phyloP scores from a whole-genome alignment of 1,284 basidiomycete genomes.

The Cutaneotrichosporon arboriforme region DNA sequence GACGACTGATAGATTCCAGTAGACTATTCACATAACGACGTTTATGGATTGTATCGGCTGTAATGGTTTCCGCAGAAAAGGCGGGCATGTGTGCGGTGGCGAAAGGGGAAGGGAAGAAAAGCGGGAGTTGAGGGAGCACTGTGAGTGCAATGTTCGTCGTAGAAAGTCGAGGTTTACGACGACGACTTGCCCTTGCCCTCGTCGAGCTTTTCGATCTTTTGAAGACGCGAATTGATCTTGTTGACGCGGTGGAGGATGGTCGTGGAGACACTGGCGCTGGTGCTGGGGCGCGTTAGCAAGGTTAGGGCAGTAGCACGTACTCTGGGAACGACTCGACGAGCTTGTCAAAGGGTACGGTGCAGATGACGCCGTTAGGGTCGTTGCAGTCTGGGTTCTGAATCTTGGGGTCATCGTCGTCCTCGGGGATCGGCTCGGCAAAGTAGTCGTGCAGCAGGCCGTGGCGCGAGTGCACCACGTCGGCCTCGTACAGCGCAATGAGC shows the following conservation, averaged over 20 bases:
- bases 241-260: constrained; percentile 63
- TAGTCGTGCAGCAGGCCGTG: constrained; percentile 58
- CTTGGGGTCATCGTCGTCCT: constrained; percentile 60
- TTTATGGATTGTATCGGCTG: constrained; percentile 2
- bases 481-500: constrained; percentile 70
- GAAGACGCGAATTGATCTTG: constrained; percentile 57
- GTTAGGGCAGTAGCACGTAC: no score
- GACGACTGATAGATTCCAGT: background rate
- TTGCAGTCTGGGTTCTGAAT: constrained; percentile 56
- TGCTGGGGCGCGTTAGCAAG: constrained; percentile 8
- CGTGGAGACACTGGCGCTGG: constrained; percentile 58
- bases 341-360: constrained; percentile 66
- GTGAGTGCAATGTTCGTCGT: no score
- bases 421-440: constrained; percentile 59
- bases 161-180: no score
- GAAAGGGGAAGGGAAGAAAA: no score
- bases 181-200: no score
- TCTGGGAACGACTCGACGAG: constrained; percentile 68
- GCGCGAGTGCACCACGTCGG: constrained; percentile 54
- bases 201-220: constrained; percentile 52
- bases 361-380: constrained; percentile 55
- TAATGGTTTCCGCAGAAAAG: background rate
- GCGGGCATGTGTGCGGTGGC: background rate
- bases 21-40: background rate
- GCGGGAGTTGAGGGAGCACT: no score